Base-by-base conservation (phyloP, 1,284 basidiomycete species). In the Microbotryum silenes-acaulis region DNA sequence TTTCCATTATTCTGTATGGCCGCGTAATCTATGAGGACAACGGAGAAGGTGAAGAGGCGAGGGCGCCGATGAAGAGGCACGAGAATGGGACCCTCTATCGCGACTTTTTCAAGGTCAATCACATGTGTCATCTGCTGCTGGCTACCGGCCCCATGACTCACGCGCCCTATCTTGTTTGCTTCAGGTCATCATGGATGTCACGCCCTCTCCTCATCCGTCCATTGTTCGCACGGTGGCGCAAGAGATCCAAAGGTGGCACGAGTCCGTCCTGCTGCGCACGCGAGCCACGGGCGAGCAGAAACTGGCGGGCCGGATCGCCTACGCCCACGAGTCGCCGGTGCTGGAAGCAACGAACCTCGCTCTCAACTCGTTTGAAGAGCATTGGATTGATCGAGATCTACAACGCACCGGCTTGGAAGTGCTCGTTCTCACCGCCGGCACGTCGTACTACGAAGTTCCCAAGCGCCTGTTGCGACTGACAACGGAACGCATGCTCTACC, bases 321-420 rank as follows among this genome's bases (percentile, higher is more conserved):
- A 85, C 74, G 93, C 96, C 0, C 90, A 97, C 72, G 91, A 97
- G 71, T 93, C 93, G 3, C 94, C 93, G 50, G 80, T 98, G 31
- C 82, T 98, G 9, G 94, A 98, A 76, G 91, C 92, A 1, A 81
- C 97, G 69, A 97, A 97, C 71, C 81, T 98, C 57, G 89, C 86
- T 1, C 81, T 97, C 21, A 96, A 94, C 72, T 90, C 93, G 0
- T 88, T 88, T 27, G 93, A 98, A 77, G 88, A 88, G 27, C 91
- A 97, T 74, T 97, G 94, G 74, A 87, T 98, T 69, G 94, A 98
- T 74, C 87, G 94, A 27, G 96, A 96, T 52, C 79, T 98, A 6
- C 90, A 88, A 9, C 80, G 92, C n/a, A 97, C 94, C 0, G 96
- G 94, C 29, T 78, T 88, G 2, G 85, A 86, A 10, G 87, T 89